Conservation (phyloP, 345 rosid species). For the Gossypium rotundifolium region DNA sequence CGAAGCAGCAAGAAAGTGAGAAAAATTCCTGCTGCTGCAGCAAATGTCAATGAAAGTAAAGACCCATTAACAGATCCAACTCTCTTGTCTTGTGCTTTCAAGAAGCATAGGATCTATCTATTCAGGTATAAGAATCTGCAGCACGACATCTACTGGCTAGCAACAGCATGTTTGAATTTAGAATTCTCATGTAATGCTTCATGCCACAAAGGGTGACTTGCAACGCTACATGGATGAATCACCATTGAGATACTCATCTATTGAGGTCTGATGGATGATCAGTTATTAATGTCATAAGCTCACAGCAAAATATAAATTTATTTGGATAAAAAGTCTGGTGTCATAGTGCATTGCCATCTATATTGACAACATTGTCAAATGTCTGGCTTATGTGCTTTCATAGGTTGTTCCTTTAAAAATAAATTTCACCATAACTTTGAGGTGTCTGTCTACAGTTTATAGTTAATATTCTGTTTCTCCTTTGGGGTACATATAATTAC, state of each 20-base stretch:
- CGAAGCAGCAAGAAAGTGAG: slow-evolving; percentile 79
- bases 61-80: slow-evolving; percentile 90
- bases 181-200: background rate
- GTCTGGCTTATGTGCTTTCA: background rate
- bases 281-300: background rate
- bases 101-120: slow-evolving; percentile 85
- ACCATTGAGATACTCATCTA: background rate
- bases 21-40: slow-evolving; percentile 82
- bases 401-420: background rate
- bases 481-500: slow-evolving; percentile 1
- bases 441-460: background rate
- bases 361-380: background rate
- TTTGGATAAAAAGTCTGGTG: background rate
- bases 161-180: background rate
- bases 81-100: slow-evolving; percentile 85
- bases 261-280: background rate
- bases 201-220: background rate
- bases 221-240: background rate
- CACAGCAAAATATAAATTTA: background rate
- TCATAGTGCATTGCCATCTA: background rate
- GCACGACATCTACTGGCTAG: background rate
- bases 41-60: slow-evolving; percentile 91
- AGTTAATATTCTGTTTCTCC: background rate
- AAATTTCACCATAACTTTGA: background rate
- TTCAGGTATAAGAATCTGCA: slow-evolving; percentile 52